Base-by-base conservation (phyloP, 495 filamentous ascomycete species). In the Podospora bellae-mahoneyi region DNA sequence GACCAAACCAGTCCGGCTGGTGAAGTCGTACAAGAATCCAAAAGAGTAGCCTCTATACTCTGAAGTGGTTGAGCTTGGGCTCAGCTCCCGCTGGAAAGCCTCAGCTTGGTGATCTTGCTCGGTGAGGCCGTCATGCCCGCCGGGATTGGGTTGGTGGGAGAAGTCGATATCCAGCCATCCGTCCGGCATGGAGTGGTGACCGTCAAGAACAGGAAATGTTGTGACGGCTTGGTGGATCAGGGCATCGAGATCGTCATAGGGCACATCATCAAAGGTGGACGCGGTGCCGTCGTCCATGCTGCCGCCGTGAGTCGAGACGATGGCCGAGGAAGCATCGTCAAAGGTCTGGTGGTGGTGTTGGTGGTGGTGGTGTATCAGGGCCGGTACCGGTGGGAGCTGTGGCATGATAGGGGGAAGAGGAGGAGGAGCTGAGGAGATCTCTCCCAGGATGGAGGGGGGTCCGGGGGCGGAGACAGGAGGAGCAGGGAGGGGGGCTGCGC, bases 1-100 rank as follows among this genome's bases (percentile, higher is more conserved):
- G 16, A 75, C 73, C 15, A 77, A 57, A 4, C 75, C 75, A 1
- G 71, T 74, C 32, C 73, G 57, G 65, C 75, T 77, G 15, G 75
- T 77, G 64, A 77, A 77, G 68, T 74, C 70, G 62, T 69, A 71
- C 18, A 77, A 68, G 18, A 75, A 77, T 26, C 60, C 26, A 23
- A 77, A 75, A 4, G 69, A 72, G 28, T 75, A 74, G 7, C 68
- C 68, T 13, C 69, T 70, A 48, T 70, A 70, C 48, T 34, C 53
- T 28, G 34, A 23, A 19, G 18, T 18, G 67, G 67, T 18, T 64
- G 58, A 64, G 60, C 10, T 39, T 62, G 54, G 27, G 32, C 61
- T 63, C 18, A 28, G 13, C 32, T 63, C 61, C 34, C 61, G 32
- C 5, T 64, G 53, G 32, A 53, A 66, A 15, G 60, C 13, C 27